Evolutionary conservation across 345 rosid genomes (phyloP).

Genomic region (Physaria fendleri): DNA sequence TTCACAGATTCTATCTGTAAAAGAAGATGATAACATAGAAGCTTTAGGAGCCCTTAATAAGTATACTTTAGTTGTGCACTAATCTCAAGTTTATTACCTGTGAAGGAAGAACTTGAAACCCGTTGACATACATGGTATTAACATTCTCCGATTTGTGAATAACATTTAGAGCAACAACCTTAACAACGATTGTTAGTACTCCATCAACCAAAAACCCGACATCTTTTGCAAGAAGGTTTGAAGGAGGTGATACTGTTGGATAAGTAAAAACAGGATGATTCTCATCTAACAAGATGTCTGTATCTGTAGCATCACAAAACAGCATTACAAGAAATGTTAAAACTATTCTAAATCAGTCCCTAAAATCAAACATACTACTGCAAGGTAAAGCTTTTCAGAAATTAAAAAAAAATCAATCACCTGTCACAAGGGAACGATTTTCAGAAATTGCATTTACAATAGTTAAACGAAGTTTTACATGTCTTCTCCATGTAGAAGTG

Average conservation of each 20-base stretch:
- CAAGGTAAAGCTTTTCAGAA: too few relatives aligned
- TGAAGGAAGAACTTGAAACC: not conserved
- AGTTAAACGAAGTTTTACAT: not conserved
- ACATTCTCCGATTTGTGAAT: not conserved
- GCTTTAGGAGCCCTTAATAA: not conserved
- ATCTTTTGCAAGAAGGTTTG: not conserved
- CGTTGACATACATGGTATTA: not conserved
- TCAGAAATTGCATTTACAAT: not conserved
- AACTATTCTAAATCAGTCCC: not conserved
- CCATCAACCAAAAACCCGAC: conserved; percentile 38
- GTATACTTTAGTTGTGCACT: not conserved
- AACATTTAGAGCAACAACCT: conserved; percentile 28
- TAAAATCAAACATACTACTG: not conserved
- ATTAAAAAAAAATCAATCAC: not conserved
- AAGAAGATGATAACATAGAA: too few relatives aligned
- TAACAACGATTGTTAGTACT: conserved; percentile 51
- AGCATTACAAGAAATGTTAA: too few relatives aligned
- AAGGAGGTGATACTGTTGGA: not conserved
- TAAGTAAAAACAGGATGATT: not conserved
- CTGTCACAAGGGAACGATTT: not conserved
- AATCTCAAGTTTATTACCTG: not conserved
- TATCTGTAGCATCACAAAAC: not conserved
- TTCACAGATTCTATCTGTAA: not conserved
- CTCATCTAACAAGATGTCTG: conserved; percentile 1
- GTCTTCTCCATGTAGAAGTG: not conserved